Base-by-base conservation (phyloP, 768 basidiomycete species). In the Tephrocybe sp. region DNA sequence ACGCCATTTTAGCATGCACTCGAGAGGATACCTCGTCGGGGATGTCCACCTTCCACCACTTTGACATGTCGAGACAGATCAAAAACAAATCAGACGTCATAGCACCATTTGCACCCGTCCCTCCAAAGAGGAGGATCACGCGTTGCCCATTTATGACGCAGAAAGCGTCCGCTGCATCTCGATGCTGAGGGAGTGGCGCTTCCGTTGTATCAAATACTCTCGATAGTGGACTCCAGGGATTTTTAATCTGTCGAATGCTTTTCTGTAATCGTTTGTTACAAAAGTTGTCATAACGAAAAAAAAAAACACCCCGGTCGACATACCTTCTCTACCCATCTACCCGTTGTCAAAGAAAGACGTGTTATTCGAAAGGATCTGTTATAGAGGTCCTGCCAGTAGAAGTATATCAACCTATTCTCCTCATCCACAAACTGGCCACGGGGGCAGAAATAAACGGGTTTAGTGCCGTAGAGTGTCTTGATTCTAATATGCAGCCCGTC, bases 11-110 rank as follows among this genome's bases (percentile, higher is more conserved):
- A 9, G 28, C 44, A 17, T 45, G 20, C 24, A 41, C 11, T 10
- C 51, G 37, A 21, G 51, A 45, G 0, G 26, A 11, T 7, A 52
- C 30, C 17, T 46, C 38, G 5, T 40, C 32, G 3, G 39, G 39
- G 4, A 52, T 39, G 5, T 46, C 38, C 10, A 52, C 28, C 21
- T 46, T 21, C 51, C 45, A 52, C 51, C 51, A 52, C 20, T 34
- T 40, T 11, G 26, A 24, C 17, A 11, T 46, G 21, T 52, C 45
- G 23, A 47, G 38, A 32, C 39, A 32, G 20, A 52, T 47, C 6
- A 41, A 11, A 18, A 32, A 52, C 10, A 52, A 10, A 11, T 46
- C 28, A 15, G 44, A 46, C 18, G 50, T 38, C 17, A 32, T 25
- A 8, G 6, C 38, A 7, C 18, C 17, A 15, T 36, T 25, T 24